These are phyloP conservation scores for Gentiana macrophylla DNA, from an alignment of 257 asterid genomes.

Conservation along the genomic window DNA sequence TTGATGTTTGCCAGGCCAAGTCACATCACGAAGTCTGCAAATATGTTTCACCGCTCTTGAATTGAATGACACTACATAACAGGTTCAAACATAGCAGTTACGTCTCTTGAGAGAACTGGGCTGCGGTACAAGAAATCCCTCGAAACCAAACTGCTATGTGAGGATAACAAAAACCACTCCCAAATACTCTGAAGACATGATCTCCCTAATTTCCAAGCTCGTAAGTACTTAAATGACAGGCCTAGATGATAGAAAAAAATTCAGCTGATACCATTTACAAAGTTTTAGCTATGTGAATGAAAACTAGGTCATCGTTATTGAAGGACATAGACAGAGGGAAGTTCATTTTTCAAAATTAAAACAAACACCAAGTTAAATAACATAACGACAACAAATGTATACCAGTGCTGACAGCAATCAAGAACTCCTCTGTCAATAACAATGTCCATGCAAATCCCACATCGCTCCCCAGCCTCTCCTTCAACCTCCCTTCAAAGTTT, in stretches of 20 bases:
- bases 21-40: too few relatives aligned
- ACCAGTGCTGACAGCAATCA: constrained; percentile 99
- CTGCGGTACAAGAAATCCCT: background rate
- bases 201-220: background rate
- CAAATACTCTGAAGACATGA: background rate
- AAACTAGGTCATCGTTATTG: too few relatives aligned
- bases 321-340: background rate
- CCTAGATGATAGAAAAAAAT: background rate
- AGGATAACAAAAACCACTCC: background rate
- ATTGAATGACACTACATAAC: background rate
- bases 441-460: constrained; percentile 92
- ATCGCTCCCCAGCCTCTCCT: constrained; percentile 46
- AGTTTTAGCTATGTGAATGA: background rate
- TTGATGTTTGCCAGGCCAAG: too few relatives aligned
- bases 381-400: constrained; percentile 7
- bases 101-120: background rate
- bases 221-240: background rate
- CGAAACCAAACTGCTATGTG: background rate
- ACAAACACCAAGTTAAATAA: constrained; percentile 8
- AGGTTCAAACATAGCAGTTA: background rate
- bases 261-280: background rate
- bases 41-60: too few relatives aligned
- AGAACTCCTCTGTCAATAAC: constrained; percentile 92
- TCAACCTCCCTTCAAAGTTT: constrained; percentile 53
- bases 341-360: background rate